These are phyloP conservation scores for Aegilops umbellulata DNA, from an alignment of 176 grass and related monocot genomes.

Conservation along the genomic window DNA sequence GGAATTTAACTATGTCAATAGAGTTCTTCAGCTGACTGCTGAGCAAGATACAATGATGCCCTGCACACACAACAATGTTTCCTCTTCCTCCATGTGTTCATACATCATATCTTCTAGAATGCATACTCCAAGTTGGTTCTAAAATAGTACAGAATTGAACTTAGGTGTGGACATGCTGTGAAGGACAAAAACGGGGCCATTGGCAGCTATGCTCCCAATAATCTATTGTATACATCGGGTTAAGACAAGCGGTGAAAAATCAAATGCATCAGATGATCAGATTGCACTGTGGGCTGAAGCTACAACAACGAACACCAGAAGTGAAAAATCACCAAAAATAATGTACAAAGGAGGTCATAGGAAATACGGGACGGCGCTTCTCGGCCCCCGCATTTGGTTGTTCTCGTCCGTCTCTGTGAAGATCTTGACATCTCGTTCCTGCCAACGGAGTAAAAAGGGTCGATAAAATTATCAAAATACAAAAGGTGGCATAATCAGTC, in stretches of 20 bases:
- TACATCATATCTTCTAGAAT: too few relatives aligned
- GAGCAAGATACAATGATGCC: background rate
- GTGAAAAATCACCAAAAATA: background rate
- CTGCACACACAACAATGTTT: background rate
- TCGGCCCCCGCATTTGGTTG: slow-evolving; percentile 68
- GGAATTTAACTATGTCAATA: background rate
- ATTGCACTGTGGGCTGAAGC: slow-evolving; percentile 22
- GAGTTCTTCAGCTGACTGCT: background rate
- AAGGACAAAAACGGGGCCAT: background rate
- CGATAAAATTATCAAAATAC: background rate
- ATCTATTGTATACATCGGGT: slow-evolving; percentile 10
- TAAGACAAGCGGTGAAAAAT: slow-evolving; percentile 12
- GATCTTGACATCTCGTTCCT: slow-evolving; percentile 97
- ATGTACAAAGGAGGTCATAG: slow-evolving; percentile 33
- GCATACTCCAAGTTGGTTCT: background rate
- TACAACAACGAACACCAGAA: slow-evolving; percentile 26
- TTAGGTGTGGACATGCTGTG: background rate
- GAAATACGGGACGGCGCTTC: slow-evolving; percentile 59
- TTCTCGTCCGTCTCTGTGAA: slow-evolving; percentile 94
- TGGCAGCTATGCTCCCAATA: background rate
- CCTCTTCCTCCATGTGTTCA: background rate
- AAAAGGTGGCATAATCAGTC: background rate
- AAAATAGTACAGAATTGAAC: background rate
- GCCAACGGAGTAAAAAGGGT: background rate
- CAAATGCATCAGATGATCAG: slow-evolving; percentile 10